phyloP scores from a whole-genome alignment of 345 rosid species.

The Eucalyptus rudis region DNA sequence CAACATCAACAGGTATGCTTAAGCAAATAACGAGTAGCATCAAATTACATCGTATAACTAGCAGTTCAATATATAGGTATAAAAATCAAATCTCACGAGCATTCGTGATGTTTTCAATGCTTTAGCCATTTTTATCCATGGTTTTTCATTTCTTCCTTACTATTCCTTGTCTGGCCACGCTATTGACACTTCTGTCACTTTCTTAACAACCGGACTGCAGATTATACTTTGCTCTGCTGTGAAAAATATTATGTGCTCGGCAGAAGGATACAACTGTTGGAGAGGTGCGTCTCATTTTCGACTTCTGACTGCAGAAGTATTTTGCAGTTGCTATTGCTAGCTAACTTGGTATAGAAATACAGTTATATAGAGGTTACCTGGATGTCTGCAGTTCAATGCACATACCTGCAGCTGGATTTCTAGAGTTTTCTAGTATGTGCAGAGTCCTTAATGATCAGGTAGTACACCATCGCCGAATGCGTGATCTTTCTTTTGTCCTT shows the following conservation, averaged over 20 bases:
- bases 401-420: constrained; percentile 57
- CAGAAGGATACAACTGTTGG: no score
- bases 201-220: no score
- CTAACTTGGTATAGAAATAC: constrained; percentile 2
- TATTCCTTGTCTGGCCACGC: no score
- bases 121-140: background rate
- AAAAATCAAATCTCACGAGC: background rate
- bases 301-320: background rate
- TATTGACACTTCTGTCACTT: no score
- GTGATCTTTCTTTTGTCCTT: background rate
- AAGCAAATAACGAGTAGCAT: background rate
- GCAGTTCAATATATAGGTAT: background rate
- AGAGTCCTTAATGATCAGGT: constrained; percentile 79
- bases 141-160: background rate
- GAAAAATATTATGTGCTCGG: no score
- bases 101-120: background rate
- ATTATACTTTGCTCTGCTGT: no score
- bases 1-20: constrained; percentile 82
- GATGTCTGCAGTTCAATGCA: constrained; percentile 52
- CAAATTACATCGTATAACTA: background rate
- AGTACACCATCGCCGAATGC: background rate
- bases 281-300: background rate
- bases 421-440: constrained; percentile 65
- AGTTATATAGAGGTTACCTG: constrained; percentile 59
- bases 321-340: background rate